A percentile compares a stretch with the other conserved stretches of the same genome.
Conservation (phyloP, 1,284 basidiomycete genomes). For the Cutaneotrichosporon cyanovorans region DNA sequence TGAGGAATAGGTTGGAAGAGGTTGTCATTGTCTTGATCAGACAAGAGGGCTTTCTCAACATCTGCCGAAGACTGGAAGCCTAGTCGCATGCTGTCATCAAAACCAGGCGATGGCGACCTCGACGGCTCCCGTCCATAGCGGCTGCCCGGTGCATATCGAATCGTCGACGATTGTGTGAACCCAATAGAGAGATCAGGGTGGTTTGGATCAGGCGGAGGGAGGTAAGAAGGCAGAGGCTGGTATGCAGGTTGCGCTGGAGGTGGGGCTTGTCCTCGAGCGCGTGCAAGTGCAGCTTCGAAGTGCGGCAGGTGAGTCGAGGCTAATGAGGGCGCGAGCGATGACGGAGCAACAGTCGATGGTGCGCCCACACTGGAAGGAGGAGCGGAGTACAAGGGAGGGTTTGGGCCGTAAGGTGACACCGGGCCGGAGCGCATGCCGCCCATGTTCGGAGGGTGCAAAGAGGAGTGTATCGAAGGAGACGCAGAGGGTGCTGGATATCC, state of each 20-base stretch:
- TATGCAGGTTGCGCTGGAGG: not conserved
- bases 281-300: constrained; percentile 38
- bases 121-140: constrained; percentile 16
- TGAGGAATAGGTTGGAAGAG: constrained; percentile 3
- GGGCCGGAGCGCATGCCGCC: not conserved
- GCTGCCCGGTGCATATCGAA: constrained; percentile 21
- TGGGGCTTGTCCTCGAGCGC: constrained; percentile 14
- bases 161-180: constrained; percentile 26
- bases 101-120: constrained; percentile 30
- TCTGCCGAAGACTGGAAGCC: constrained; percentile 14
- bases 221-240: constrained; percentile 31
- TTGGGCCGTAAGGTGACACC: not conserved
- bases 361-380: constrained; percentile 1
- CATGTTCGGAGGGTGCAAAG: not conserved
- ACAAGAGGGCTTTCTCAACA: constrained; percentile 31
- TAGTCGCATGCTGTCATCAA: constrained; percentile 18
- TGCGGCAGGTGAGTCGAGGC: constrained; percentile 19
- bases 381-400: constrained; percentile 1
- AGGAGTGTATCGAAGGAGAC: not conserved
- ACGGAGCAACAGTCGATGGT: not conserved
- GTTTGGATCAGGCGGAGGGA: constrained; percentile 37
- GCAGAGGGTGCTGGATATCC: not conserved
- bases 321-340: not conserved
- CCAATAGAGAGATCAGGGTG: constrained; percentile 35
- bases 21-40: constrained; percentile 8